A percentile compares a stretch with the other conserved stretches of the same genome.
These are phyloP conservation scores for Cyberlindnera japonica DNA, from an alignment of 805 yeast genomes.

Conservation along the genomic window DNA sequence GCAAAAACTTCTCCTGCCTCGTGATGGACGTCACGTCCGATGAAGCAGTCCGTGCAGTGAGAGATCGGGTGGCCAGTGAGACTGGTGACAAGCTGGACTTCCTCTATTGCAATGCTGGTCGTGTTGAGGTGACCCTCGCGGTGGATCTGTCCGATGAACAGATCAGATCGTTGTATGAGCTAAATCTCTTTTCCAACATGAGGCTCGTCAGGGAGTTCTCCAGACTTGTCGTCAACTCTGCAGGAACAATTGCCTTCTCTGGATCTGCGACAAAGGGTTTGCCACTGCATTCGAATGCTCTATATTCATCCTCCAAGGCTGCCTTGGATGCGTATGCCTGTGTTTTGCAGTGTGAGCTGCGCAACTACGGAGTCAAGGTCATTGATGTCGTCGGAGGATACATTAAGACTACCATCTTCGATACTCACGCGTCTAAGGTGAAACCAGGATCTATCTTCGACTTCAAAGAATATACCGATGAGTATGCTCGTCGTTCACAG, in stretches of 20 bases:
- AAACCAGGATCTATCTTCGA: constrained; percentile 21
- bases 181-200: constrained; percentile 40
- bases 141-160: constrained; percentile 32
- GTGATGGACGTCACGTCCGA: constrained; percentile 34
- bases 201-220: constrained; percentile 35
- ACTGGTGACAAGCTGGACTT: constrained; percentile 34
- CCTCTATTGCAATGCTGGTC: constrained; percentile 43
- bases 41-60: constrained; percentile 28
- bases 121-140: constrained; percentile 28
- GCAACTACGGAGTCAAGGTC: constrained; percentile 39
- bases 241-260: constrained; percentile 40
- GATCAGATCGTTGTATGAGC: constrained; percentile 26
- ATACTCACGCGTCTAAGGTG: constrained; percentile 9
- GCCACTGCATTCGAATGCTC: constrained; percentile 36
- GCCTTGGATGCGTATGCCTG: constrained; percentile 40
- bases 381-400: constrained; percentile 41
- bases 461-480: constrained; percentile 18
- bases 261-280: constrained; percentile 36
- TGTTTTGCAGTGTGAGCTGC: constrained; percentile 36
- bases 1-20: constrained; percentile 6
- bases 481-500: constrained; percentile 10
- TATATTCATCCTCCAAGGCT: constrained; percentile 40
- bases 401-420: constrained; percentile 34
- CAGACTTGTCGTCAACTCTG: constrained; percentile 32
- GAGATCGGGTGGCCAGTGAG: constrained; percentile 23